A percentile compares a stretch with the other conserved stretches of the same genome.
Evolutionary conservation across 2,329 filamentous ascomycete species (phyloP).

Genomic region (Neurospora sp.): DNA sequence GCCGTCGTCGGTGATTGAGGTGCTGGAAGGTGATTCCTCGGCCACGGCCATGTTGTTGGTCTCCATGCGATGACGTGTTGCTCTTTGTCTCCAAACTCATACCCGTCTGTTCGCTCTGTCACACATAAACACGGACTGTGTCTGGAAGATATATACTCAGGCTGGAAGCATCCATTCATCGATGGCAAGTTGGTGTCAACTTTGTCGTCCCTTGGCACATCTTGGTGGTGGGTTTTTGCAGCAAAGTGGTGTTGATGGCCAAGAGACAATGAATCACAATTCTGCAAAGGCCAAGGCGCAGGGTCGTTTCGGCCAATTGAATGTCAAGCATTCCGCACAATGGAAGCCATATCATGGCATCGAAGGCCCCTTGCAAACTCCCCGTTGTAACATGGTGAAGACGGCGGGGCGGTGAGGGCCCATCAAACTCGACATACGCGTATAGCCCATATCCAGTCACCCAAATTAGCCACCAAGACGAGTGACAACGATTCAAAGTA

Average conservation of each 20-base stretch:
- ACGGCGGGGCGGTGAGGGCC: neutral
- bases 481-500: neutral
- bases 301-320: neutral
- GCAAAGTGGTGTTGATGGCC: neutral
- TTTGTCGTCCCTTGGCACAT: neutral
- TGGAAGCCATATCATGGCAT: neutral
- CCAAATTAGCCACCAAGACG: neutral
- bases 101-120: neutral
- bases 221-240: neutral
- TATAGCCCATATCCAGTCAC: neutral
- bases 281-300: neutral
- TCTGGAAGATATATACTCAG: neutral
- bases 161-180: neutral
- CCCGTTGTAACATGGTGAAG: neutral
- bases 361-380: neutral
- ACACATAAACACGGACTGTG: neutral
- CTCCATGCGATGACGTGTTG: neutral
- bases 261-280: neutral
- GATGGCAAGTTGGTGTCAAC: neutral
- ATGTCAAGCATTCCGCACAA: neutral
- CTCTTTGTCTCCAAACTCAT: neutral
- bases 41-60: neutral
- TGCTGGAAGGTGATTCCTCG: neutral
- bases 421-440: neutral
- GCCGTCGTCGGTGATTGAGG: neutral